Base-by-base conservation (phyloP, 164 flowering plant genomes). In the Liriodendron chinense region DNA sequence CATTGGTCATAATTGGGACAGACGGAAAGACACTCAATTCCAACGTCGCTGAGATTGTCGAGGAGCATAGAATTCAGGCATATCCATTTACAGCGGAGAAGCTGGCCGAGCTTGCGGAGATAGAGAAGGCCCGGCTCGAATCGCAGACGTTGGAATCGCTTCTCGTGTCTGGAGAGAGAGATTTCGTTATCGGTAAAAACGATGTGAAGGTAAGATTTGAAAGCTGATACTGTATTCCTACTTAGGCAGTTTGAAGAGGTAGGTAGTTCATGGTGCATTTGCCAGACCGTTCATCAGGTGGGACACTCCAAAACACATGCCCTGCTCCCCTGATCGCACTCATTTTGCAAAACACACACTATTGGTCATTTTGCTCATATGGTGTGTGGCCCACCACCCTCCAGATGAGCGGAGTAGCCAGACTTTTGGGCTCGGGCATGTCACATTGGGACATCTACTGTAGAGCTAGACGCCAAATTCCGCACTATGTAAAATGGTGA, bases 21-120 rank as follows among this genome's bases (percentile, higher is more conserved):
- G 80, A 74, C 49, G 87, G 87, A 22, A 82, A 77, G 70, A 81
- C 83, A 65, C 71, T n/a, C 4, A 65, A 77, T 34, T 18, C 77
- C 18, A 74, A 83, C 72, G 85, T 59, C 14, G 72, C 74, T 5
- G 81, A 80, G 28, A 2, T 68, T 18, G 20, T 83, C 2, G 72
- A 76, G n/a, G 77, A 74, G 9, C 76, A 77, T 74, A 83, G 84
- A 7, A 23, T 66, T 50, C 75, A 68, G 25, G 84, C 83, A 1
- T 85, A 79, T 74, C 85, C 87, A n/a, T 85, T 85, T 69, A 64
- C 83, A 14, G 63, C 74, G 2, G 83, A 85, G 68, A 85, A 74
- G 70, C 50, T 81, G 69, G 77, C 62, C 25, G 80, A 79, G 71
- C 72, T 85, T 7, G 77, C 70, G 3, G 82, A 79, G 68, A 78